Conservation (phyloP, 2,329 filamentous ascomycete species). For the Claviceps citrina region DNA sequence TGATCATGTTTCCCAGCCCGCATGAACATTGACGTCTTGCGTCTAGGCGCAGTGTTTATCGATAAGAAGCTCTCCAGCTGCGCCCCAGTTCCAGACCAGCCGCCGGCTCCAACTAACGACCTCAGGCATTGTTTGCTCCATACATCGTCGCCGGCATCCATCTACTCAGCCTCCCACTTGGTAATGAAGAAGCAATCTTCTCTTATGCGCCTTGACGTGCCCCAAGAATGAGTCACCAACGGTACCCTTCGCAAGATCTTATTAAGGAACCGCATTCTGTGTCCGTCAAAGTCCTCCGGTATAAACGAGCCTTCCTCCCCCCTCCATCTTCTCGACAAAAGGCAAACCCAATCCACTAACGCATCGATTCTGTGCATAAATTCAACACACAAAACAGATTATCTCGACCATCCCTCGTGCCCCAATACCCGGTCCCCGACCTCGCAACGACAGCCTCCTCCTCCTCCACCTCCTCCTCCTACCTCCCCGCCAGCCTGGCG, state of each 20-base stretch:
- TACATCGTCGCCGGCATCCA: too few relatives aligned
- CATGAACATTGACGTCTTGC: neutral
- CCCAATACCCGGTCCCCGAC: slow-evolving; percentile 49
- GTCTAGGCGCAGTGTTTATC: slow-evolving; percentile 1
- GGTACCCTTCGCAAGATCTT: slow-evolving; percentile 40
- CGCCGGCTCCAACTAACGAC: too few relatives aligned
- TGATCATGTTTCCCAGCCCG: neutral
- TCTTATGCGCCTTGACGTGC: too few relatives aligned
- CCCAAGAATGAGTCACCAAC: slow-evolving; percentile 38
- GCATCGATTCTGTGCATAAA: too few relatives aligned
- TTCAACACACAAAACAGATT: slow-evolving; percentile 53
- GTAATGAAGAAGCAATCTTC: too few relatives aligned
- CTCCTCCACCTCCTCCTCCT: too few relatives aligned
- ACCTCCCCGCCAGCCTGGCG: slow-evolving; percentile 53
- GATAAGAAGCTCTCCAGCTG: too few relatives aligned
- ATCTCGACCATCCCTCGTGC: slow-evolving; percentile 63
- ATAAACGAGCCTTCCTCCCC: slow-evolving; percentile 7
- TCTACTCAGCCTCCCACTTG: too few relatives aligned
- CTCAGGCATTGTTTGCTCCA: too few relatives aligned
- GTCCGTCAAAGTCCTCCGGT: slow-evolving; percentile 63
- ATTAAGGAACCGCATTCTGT: slow-evolving; percentile 64
- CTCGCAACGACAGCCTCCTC: slow-evolving; percentile 16
- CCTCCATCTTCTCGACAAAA: neutral
- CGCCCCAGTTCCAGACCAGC: too few relatives aligned
- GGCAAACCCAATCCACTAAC: too few relatives aligned